phyloP scores from a whole-genome alignment of 2,329 filamentous ascomycete genomes.

The Reticulascus tulasneorum region DNA sequence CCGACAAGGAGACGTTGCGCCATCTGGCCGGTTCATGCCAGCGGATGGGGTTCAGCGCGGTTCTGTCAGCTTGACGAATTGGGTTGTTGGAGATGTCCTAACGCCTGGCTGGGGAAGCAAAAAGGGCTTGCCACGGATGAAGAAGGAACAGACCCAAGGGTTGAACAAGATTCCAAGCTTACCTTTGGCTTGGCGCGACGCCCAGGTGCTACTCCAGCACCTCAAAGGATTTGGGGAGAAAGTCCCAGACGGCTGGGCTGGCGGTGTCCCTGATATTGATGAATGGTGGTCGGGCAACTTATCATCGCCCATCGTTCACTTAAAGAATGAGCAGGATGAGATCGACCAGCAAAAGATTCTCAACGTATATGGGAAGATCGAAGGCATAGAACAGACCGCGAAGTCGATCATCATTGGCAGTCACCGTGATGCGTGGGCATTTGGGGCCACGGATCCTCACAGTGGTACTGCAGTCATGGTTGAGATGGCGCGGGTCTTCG shows the following conservation, averaged over 20 bases:
- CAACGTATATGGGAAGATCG: conserved; percentile 83
- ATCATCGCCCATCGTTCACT: conserved; percentile 70
- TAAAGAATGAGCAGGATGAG: conserved; percentile 87
- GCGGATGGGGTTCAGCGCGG: conserved; percentile 79
- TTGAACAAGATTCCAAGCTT: conserved; percentile 84
- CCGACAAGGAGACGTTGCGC: conserved; percentile 65
- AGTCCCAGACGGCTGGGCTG: conserved; percentile 68
- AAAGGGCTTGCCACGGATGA: conserved; percentile 60
- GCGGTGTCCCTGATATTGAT: conserved; percentile 68
- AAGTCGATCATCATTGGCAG: conserved; percentile 89
- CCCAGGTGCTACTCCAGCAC: conserved; percentile 70
- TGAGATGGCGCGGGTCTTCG: conserved; percentile 82
- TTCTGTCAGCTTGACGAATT: conserved; percentile 74
- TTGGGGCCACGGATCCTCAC: conserved; percentile 81
- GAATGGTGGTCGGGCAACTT: conserved; percentile 75
- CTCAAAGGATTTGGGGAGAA: conserved; percentile 71
- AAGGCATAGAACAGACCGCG: conserved; percentile 75
- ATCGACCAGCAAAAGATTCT: conserved; percentile 78
- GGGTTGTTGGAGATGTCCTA: conserved; percentile 85
- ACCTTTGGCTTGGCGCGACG: conserved; percentile 86
- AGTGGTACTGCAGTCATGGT: conserved; percentile 88
- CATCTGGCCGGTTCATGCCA: conserved; percentile 76
- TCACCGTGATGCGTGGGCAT: conserved; percentile 89
- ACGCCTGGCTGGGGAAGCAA: conserved; percentile 82
- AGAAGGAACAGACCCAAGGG: conserved; percentile 65